Evolutionary conservation across 1,139 yeast species (phyloP).

Genomic region (Wickerhamomyces sp.): DNA sequence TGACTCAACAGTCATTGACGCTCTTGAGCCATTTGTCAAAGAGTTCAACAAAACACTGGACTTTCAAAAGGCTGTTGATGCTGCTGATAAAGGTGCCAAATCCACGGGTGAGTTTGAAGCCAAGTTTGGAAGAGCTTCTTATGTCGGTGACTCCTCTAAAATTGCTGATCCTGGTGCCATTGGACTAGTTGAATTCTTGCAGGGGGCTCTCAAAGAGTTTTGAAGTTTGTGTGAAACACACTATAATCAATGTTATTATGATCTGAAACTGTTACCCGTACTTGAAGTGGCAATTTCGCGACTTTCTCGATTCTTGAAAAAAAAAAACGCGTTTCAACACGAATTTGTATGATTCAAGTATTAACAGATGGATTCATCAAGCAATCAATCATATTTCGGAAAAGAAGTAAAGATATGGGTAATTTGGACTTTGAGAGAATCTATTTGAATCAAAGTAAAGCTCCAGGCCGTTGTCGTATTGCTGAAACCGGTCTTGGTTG

Average conservation of each 20-base stretch:
- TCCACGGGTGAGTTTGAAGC: conserved; percentile 72
- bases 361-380: too few species aligned
- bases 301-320: neutral
- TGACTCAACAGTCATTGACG: conserved; percentile 86
- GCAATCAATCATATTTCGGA: too few species aligned
- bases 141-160: conserved; percentile 52
- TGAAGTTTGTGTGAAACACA: too few species aligned
- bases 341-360: too few species aligned
- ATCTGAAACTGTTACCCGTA: neutral
- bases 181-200: conserved; percentile 63
- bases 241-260: too few species aligned
- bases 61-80: conserved; percentile 53
- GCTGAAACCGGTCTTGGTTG: conserved; percentile 97
- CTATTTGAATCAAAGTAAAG: conserved; percentile 79
- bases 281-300: neutral
- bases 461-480: conserved; percentile 85
- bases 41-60: conserved; percentile 47
- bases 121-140: conserved; percentile 89
- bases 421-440: conserved; percentile 70
- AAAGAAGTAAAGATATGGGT: conserved; percentile 6
- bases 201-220: conserved; percentile 37
- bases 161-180: conserved; percentile 95
- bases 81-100: conserved; percentile 74
- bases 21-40: conserved; percentile 80
- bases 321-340: neutral